Evolutionary conservation across 2,329 filamentous ascomycete genomes (phyloP).

Genomic region (Aspergillus texensis): DNA sequence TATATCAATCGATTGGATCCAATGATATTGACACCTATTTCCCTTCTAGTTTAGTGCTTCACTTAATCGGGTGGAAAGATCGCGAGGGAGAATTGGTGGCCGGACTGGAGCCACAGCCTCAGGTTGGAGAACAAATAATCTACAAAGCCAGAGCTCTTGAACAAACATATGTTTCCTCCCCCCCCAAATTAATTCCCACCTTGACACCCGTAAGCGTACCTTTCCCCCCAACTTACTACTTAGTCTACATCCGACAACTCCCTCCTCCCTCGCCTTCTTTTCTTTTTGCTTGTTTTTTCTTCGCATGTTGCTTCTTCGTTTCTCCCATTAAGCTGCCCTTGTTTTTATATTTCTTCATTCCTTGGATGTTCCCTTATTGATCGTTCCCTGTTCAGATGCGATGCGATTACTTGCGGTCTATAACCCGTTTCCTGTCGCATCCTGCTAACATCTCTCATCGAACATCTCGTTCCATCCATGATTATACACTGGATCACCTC

Average conservation of each 20-base stretch:
- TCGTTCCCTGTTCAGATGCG: constrained; percentile 28
- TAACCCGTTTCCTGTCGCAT: constrained; percentile 26
- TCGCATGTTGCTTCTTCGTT: neutral
- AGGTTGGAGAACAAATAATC: neutral
- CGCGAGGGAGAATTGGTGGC: neutral
- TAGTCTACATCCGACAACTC: neutral
- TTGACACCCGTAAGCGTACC: neutral
- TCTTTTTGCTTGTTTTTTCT: neutral
- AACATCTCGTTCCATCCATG: neutral
- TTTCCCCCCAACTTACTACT: constrained; percentile 7
- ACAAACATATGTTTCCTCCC: neutral
- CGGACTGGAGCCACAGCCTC: neutral
- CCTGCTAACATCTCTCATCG: constrained; percentile 6
- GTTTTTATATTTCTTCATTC: constrained; percentile 25
- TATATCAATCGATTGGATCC: neutral
- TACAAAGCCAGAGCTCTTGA: neutral
- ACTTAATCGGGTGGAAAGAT: neutral
- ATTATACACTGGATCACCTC: neutral
- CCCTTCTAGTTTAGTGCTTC: neutral
- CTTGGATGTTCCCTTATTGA: constrained; percentile 16
- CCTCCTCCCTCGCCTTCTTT: neutral
- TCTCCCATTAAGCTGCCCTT: constrained; percentile 4
- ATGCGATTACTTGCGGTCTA: constrained; percentile 33
- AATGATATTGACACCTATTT: neutral
- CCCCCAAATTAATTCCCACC: neutral